Evolutionary conservation across 1,284 basidiomycete genomes (phyloP).

Genomic region (Sporisorium scitamineum): DNA sequence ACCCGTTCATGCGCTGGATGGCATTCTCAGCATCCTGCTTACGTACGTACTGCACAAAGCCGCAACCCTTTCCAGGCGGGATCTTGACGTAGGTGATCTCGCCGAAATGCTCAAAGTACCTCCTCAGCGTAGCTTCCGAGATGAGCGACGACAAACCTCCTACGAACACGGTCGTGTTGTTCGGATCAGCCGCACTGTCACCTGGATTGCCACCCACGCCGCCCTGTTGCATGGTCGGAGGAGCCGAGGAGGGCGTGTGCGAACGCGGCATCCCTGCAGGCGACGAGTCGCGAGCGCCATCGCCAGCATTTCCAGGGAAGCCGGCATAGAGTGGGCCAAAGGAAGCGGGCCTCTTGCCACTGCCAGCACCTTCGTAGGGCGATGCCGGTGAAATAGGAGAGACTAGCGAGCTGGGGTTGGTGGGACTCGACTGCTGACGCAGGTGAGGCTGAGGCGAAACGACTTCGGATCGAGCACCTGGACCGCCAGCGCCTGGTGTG

Average conservation of each 20-base stretch:
- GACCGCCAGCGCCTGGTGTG: slow-evolving; percentile 7
- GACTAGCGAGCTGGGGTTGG: slow-evolving; percentile 19
- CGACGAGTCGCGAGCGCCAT: slow-evolving; percentile 25
- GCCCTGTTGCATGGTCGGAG: slow-evolving; percentile 13
- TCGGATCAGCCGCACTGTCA: slow-evolving; percentile 63
- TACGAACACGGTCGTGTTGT: slow-evolving; percentile 69
- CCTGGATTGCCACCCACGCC: slow-evolving; percentile 19
- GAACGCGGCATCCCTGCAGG: slow-evolving; percentile 32
- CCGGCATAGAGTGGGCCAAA: slow-evolving; percentile 35
- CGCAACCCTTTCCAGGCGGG: slow-evolving; percentile 92
- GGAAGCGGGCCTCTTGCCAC: slow-evolving; percentile 17
- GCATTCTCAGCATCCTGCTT: slow-evolving; percentile 91
- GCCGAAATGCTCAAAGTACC: slow-evolving; percentile 66
- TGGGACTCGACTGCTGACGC: slow-evolving; percentile 31
- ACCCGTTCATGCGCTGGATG: slow-evolving; percentile 95
- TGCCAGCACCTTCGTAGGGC: slow-evolving; percentile 26
- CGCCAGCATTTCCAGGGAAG: slow-evolving; percentile 22
- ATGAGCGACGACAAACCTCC: slow-evolving; percentile 66
- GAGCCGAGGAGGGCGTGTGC: slow-evolving; percentile 41
- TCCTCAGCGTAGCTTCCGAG: slow-evolving; percentile 63
- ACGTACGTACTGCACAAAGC: slow-evolving; percentile 92
- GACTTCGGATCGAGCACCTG: slow-evolving; percentile 25
- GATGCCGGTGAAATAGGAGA: slow-evolving; percentile 32
- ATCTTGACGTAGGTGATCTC: slow-evolving; percentile 79
- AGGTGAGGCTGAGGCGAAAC: slow-evolving; percentile 40